Evolutionary conservation across 495 filamentous ascomycete species (phyloP).

Genomic region (Talaromyces liani): DNA sequence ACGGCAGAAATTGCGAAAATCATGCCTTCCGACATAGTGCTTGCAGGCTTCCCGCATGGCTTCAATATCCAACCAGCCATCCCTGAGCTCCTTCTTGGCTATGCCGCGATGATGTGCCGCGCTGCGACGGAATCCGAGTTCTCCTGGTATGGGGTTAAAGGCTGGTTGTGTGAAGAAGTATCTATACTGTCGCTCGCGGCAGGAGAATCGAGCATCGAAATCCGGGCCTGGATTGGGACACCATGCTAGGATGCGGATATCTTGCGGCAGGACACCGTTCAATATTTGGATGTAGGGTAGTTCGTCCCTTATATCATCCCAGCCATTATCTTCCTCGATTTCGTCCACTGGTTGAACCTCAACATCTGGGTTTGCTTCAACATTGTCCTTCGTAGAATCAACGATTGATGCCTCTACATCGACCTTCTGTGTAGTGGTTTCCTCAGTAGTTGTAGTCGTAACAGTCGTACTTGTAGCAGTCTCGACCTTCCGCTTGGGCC

Average conservation of each 20-base stretch:
- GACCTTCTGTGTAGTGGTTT: not conserved
- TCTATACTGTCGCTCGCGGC: slow-evolving; percentile 77
- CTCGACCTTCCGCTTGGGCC: slow-evolving; percentile 35
- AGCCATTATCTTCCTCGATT: slow-evolving; percentile 30
- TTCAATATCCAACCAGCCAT: slow-evolving; percentile 69
- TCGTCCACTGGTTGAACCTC: not conserved
- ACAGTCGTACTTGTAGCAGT: not conserved
- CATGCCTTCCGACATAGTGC: slow-evolving; percentile 72
- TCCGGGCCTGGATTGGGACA: slow-evolving; percentile 68
- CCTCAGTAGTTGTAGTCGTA: not conserved
- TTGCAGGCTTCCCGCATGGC: slow-evolving; percentile 78
- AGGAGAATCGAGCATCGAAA: slow-evolving; percentile 92
- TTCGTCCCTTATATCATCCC: slow-evolving; percentile 74
- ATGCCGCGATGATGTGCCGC: slow-evolving; percentile 10
- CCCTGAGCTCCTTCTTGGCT: slow-evolving; percentile 26
- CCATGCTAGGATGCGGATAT: slow-evolving; percentile 90
- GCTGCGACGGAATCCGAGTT: slow-evolving; percentile 25
- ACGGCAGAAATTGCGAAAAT: slow-evolving; percentile 97
- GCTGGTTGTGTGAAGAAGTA: slow-evolving; percentile 98
- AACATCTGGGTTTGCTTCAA: not conserved
- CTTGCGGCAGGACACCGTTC: slow-evolving; percentile 79
- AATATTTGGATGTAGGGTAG: slow-evolving; percentile 72
- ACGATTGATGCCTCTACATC: not conserved
- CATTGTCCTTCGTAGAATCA: slow-evolving; percentile 14
- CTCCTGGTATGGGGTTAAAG: slow-evolving; percentile 52